Evolutionary conservation across 768 basidiomycete genomes (phyloP), one percentile per base, ranked within the genome.

Genomic region (Kwoniella europaea): DNA sequence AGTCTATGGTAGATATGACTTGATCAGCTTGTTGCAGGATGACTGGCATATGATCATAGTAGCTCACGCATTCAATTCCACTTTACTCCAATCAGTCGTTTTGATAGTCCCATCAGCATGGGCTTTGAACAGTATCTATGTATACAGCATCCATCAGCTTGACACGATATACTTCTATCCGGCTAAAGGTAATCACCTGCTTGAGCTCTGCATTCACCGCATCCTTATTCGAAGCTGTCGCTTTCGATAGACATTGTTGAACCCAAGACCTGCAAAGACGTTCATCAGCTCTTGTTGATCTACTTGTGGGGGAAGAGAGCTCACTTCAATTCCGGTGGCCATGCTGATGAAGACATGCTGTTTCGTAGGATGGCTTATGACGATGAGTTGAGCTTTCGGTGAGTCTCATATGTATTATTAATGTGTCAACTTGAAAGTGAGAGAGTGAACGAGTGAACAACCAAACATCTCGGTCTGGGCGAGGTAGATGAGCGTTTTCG

Each of bases 121-220:
- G 84, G 94, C 90, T 76, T 94, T 89, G 88, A 92, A 91, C 84
- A 99, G 97, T 88, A 94, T 91, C 90, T 82, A 22, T 52, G 15
- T 1, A 20, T n/a, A 5, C 3, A 3, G 29, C 4, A 41, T 6
- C 5, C 10, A 24, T 68, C 52, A 55, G 41, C 29, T 62, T 13
- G n/a, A 15, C 5, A 13, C 61, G 24, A 7, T 42, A 22, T n/a
- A 10, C 2, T n/a, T 13, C 58, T 18, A 42, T 55, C 10, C 53
- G 24, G 63, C 18, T 59, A 62, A 53, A 69, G 9, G 18, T 22
- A 52, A n/a, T 20, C 10, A 82, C 83, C 61, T 92, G 88, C 89
- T 94, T 94, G 82, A 99, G 86, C 87, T 99, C 97, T 71, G 91
- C 88, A 80, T 94, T 93, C 22, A 95, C 95, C 76, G 94, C 93